Percentiles rank a stretch among this genome's conserved stretches.
These are phyloP conservation scores for Cladosporium cucumerinum DNA, from an alignment of 2,329 filamentous ascomycete genomes.

Conservation along the genomic window DNA sequence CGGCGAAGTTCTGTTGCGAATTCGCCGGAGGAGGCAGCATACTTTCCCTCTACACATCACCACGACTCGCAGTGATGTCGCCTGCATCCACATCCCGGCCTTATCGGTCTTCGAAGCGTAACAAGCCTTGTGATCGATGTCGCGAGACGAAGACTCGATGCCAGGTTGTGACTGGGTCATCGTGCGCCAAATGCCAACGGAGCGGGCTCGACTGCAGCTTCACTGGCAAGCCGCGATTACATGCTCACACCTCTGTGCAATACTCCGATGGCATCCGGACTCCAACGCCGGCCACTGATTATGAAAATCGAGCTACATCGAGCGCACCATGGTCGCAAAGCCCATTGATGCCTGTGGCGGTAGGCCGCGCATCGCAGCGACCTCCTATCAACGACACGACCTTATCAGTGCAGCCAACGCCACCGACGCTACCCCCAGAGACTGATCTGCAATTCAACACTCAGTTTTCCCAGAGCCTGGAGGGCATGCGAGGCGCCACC, in stretches of 20 bases:
- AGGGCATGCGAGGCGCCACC: not conserved
- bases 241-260: not conserved
- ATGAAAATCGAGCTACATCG: not conserved
- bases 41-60: not conserved
- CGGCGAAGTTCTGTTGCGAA: not conserved
- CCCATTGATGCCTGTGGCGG: not conserved
- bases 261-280: not conserved
- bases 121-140: slow-evolving; percentile 10
- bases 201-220: slow-evolving; percentile 1
- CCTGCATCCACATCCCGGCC: not conserved
- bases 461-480: slow-evolving; percentile 11
- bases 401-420: not conserved
- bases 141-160: slow-evolving; percentile 6
- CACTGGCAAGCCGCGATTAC: not conserved
- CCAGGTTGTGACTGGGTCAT: not conserved
- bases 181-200: slow-evolving; percentile 7
- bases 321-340: not conserved
- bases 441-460: slow-evolving; percentile 7
- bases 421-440: not conserved
- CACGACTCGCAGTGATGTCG: not conserved
- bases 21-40: slow-evolving; percentile 1
- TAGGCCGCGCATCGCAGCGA: not conserved
- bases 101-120: slow-evolving; percentile 9
- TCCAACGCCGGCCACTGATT: not conserved
- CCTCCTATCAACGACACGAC: not conserved